phyloP scores from a whole-genome alignment of 2,329 filamentous ascomycete genomes.

The Sarocladiaceae sp. region DNA sequence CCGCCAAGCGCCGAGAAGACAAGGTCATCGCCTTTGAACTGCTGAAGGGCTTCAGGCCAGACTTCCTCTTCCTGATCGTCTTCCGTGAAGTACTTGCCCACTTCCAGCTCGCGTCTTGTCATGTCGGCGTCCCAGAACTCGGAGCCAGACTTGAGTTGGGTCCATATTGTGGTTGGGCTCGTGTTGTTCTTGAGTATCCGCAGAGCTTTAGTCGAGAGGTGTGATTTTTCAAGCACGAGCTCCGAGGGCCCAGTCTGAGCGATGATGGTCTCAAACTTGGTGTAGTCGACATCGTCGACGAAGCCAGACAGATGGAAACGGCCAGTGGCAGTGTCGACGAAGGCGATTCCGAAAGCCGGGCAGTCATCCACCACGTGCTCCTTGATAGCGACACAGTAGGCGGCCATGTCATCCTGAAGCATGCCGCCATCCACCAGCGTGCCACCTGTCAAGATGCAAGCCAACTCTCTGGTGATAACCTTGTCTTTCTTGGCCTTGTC shows the following conservation, averaged over 20 bases:
- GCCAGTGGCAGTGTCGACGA: slow-evolving; percentile 92
- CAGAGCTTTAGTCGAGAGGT: slow-evolving; percentile 78
- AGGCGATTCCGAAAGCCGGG: slow-evolving; percentile 84
- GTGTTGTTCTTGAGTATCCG: slow-evolving; percentile 97
- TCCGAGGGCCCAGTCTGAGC: slow-evolving; percentile 88
- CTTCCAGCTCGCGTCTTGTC: slow-evolving; percentile 73
- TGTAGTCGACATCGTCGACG: slow-evolving; percentile 84
- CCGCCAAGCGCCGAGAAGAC: slow-evolving; percentile 90
- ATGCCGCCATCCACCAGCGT: slow-evolving; percentile 94
- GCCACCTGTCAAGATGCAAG: slow-evolving; percentile 84
- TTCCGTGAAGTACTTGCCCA: slow-evolving; percentile 69
- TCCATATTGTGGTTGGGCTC: slow-evolving; percentile 89
- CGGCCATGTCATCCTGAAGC: slow-evolving; percentile 97
- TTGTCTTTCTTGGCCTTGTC: slow-evolving; percentile 73
- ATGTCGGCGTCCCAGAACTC: slow-evolving; percentile 90
- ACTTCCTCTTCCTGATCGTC: slow-evolving; percentile 48
- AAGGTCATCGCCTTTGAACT: slow-evolving; percentile 70
- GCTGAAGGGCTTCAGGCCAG: slow-evolving; percentile 71
- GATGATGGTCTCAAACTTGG: slow-evolving; percentile 94
- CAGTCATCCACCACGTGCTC: slow-evolving; percentile 65
- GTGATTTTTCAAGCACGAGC: slow-evolving; percentile 80
- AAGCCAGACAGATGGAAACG: slow-evolving; percentile 94
- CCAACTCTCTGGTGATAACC: slow-evolving; percentile 83
- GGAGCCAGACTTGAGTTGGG: slow-evolving; percentile 74
- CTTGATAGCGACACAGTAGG: slow-evolving; percentile 93